Evolutionary conservation across 768 basidiomycete genomes (phyloP), one percentile per base, ranked within the genome.

Genomic region (Tubosaeta brunneosetosa): DNA sequence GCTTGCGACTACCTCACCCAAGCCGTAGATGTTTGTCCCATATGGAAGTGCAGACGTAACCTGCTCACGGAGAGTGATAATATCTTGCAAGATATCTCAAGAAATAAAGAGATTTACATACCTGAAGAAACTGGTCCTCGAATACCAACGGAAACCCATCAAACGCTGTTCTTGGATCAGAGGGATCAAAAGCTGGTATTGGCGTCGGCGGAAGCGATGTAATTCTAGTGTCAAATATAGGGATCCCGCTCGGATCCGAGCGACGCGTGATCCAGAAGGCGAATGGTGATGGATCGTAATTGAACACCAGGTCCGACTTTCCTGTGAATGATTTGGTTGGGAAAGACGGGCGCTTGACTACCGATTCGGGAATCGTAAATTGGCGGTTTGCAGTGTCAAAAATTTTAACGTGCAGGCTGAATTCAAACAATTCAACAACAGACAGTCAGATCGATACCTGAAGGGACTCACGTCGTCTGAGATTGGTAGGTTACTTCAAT

Each of bases 211-310:
- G 86, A 9, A 90, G 73, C 0, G 85, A 86, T 0, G 75, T 57
- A 9, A 77, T 64, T 38, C 88, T 78, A 1, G 88, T 90, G 60
- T 91, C 87, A 59, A 90, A 90, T 22, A 91, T 66, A 47, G 82
- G 85, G 27, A 29, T 29, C 27, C 27, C 42, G 62, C 59, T 6
- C 4, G 82, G 83, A 9, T 79, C 73, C 4, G 81, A 79, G 22
- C 82, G 79, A 41, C 87, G 80, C 1, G 85, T 86, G 56, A 91
- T 82, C 87, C 87, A 91, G 64, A 90, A 91, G 2, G 83, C 81
- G 63, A 91, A 91, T 0, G 89, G 88, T 0, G 73, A 71, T 1
- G 75, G 7, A 2, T 83, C 74, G 54, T 82, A 81, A 62, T 88
- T 83, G 72, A 91, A 90, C 4, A 82, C 70, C 10, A 91, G 73